Evolutionary conservation across 179 eudicot species (phyloP), one percentile per base, ranked within the genome.

Genomic region (Beta macrorhiza): DNA sequence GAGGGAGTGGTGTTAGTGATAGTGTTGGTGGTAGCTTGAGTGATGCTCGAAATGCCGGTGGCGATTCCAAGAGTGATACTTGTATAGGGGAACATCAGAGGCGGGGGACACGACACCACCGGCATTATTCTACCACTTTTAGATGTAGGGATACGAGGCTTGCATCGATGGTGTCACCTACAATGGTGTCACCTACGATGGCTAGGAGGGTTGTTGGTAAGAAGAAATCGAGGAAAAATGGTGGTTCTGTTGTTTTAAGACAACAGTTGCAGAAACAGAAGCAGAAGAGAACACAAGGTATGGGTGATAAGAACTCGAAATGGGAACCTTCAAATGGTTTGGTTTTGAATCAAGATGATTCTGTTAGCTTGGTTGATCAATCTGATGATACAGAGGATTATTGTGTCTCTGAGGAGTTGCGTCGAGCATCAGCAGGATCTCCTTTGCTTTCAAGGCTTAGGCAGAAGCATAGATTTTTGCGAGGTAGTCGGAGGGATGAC

Each of bases 11-110:
- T 76, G 81, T 74, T 53, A 78, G 83, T 81, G 79, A 75, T 74
- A 81, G 75, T 82, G 87, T 90, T 86, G 84, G 72, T 67, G 92
- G 85, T 79, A 89, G 92, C 37, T 19, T 87, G 83, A 91, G 95
- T 80, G 98, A 93, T 88, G 92, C 82, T 3, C 63, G 87, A 53
- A 89, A 88, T 81, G 88, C 78, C 2, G 93, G 85, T 80, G 62
- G 81, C 75, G 87, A 93, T 87, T 92, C 98, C 1, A 93, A 84
- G 84, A 92, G 94, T 84, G 97, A 91, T 78, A 83, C 88, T 82
- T 87, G 75, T 78, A 78, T 86, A 52, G 87, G 84, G 70, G 92
- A 93, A 73, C 78, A 87, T 69, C 20, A 45, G 37, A 81, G 77
- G 61, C 75, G 75, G 62, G 72, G 81, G 9, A 53, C 52, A 83